Base-by-base conservation (phyloP, 2,329 filamentous ascomycete genomes). In the Myriosclerotinia duriaeana region DNA sequence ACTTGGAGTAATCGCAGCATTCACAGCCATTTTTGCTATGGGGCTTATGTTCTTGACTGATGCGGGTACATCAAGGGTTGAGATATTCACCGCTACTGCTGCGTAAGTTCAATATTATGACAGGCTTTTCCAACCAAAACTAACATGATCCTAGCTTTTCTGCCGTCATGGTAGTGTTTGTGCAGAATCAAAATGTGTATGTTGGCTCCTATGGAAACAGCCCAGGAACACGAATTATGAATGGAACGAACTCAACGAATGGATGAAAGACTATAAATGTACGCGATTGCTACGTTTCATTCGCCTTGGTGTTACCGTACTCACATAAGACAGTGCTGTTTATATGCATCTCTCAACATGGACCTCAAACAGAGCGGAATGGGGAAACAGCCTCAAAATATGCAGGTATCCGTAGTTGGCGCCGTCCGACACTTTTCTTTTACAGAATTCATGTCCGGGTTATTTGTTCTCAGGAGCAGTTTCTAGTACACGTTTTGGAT, bases 21-120 rank as follows among this genome's bases (percentile, higher is more conserved):
- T 72, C n/a, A 69, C 68, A 26, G 53, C 68, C 14, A 61, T 69
- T 3, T 72, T 72, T 17, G 67, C 71, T 1, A 54, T 68, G 20
- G 71, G 70, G 8, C 55, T 72, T 12, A 68, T 71, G 66, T 61
- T 66, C n/a, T 61, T 72, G 20, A 67, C 67, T 1, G 40, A 65
- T 58, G 52, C 65, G 6, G 48, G 58, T n/a, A 69, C 64, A 11
- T 67, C 69, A 2, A 66, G 70, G 50, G 65, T 70, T 6, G 67
- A 73, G 11, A 72, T 72, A 12, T 73, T 72, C 36, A 71, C 69
- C 38, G 71, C 71, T 40, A 73, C 71, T 30, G 70, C 71, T 30
- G 71, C 70, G 71, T 73, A 68, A 71, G 71, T 70, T 20, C 20
- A n/a, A 17, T 1, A 4, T 44, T 15, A 56, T n/a, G 14, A 22